A percentile compares a stretch with the other conserved stretches of the same genome.
phyloP scores from a whole-genome alignment of 139 green algal species.

The Coelastrella sp. region DNA sequence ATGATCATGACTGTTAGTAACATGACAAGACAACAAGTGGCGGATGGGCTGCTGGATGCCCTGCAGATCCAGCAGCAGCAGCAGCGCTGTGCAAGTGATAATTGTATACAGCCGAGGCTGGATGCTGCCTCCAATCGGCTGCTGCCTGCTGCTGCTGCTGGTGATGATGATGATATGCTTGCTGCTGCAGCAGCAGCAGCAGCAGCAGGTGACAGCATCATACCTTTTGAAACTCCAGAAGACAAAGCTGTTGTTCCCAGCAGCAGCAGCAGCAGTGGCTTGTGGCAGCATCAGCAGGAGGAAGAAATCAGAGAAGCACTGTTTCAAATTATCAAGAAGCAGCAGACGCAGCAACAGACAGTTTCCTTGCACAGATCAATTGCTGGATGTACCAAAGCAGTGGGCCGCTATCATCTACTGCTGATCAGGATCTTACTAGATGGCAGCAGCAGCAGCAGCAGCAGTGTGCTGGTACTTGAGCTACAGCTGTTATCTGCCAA shows the following conservation, averaged over 20 bases:
- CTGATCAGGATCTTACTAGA: background rate
- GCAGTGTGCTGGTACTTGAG: background rate
- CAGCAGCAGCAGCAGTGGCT: background rate
- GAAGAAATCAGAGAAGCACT: background rate
- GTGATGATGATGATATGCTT: too few relatives aligned
- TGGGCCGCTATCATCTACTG: background rate
- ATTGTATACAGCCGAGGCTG: too few relatives aligned
- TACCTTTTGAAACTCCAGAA: background rate
- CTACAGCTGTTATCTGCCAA: background rate
- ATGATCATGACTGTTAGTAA: background rate
- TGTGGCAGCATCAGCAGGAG: constrained; percentile 8
- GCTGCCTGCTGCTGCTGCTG: background rate
- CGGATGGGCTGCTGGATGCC: background rate
- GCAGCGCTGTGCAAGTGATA: too few relatives aligned
- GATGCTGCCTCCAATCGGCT: too few relatives aligned
- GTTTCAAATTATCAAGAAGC: constrained; percentile 10
- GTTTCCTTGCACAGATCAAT: background rate
- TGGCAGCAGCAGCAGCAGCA: background rate
- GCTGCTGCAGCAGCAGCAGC: constrained; percentile 7
- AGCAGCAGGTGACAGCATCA: background rate
- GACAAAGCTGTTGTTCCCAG: background rate
- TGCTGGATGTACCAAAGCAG: background rate
- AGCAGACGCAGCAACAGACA: background rate
- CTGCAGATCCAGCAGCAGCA: constrained; percentile 3
- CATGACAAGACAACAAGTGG: constrained; percentile 10